These are phyloP conservation scores for Spencermartinsiella europaea DNA, from an alignment of 805 yeast species.

Conservation along the genomic window DNA sequence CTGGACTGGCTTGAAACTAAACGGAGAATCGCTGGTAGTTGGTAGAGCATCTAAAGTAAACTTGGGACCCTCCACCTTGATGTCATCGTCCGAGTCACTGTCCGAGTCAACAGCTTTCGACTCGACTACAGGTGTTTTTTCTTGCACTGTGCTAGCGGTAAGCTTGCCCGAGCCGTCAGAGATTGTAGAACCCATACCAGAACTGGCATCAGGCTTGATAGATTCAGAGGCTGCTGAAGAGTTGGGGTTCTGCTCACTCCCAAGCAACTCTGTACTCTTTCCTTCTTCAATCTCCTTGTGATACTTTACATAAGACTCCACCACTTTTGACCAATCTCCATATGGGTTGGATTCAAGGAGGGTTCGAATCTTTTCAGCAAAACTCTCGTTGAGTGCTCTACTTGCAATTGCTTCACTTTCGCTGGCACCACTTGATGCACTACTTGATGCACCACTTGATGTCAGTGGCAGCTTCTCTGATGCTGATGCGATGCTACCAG, in stretches of 20 bases:
- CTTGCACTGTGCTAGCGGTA: background rate
- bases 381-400: conserved; percentile 61
- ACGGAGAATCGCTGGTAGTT: conserved; percentile 46
- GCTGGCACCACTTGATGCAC: background rate
- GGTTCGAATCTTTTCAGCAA: conserved; percentile 41
- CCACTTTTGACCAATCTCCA: conserved; percentile 48
- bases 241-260: background rate
- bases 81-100: conserved; percentile 54
- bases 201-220: background rate
- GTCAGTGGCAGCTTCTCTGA: background rate
- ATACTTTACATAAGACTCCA: conserved; percentile 56
- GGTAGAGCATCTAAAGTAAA: conserved; percentile 49
- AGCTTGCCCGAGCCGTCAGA: background rate
- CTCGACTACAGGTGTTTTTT: background rate
- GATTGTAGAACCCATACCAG: background rate
- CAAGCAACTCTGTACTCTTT: background rate
- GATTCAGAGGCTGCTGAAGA: background rate
- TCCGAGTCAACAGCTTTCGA: conserved; percentile 31
- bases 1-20: conserved; percentile 35
- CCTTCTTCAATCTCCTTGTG: conserved; percentile 37
- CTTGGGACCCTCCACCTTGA: conserved; percentile 68
- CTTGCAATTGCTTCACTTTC: conserved; percentile 21
- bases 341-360: conserved; percentile 8
- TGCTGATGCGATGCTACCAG: background rate
- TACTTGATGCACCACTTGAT: background rate